Conservation (phyloP, 2,329 filamentous ascomycete genomes). For the Chrysoporthe puriensis region DNA sequence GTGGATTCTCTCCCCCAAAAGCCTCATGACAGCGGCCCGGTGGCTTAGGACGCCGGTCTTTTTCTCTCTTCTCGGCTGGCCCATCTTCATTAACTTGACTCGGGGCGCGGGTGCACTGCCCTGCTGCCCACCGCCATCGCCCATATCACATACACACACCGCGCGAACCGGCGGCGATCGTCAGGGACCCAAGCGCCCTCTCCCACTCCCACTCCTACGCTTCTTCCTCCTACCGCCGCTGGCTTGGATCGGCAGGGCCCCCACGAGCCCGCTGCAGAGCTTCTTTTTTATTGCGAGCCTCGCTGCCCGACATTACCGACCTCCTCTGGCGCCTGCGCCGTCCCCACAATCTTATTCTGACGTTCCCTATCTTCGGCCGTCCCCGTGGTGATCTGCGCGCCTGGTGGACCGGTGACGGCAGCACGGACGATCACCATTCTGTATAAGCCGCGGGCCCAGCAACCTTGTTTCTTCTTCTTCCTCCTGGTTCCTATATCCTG, state of each 20-base stretch:
- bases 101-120: background rate
- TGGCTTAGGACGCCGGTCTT: background rate
- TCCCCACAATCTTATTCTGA: conserved; percentile 5
- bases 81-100: conserved; percentile 2
- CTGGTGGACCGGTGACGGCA: conserved; percentile 23
- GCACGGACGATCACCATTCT: conserved; percentile 22
- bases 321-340: background rate
- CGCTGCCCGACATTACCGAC: background rate
- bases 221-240: conserved; percentile 1
- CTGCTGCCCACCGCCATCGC: background rate
- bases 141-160: background rate
- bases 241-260: background rate
- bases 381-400: conserved; percentile 13
- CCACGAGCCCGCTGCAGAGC: background rate
- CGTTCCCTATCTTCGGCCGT: background rate
- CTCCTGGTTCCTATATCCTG: background rate
- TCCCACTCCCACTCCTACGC: background rate
- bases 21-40: background rate
- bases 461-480: background rate
- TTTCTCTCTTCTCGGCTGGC: conserved; percentile 10
- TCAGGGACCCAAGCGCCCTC: background rate
- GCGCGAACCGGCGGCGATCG: background rate
- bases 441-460: no score
- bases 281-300: background rate
- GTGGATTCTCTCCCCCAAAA: background rate